Base-by-base conservation (phyloP, 805 yeast species). In the Kazachstania psychrophila region DNA sequence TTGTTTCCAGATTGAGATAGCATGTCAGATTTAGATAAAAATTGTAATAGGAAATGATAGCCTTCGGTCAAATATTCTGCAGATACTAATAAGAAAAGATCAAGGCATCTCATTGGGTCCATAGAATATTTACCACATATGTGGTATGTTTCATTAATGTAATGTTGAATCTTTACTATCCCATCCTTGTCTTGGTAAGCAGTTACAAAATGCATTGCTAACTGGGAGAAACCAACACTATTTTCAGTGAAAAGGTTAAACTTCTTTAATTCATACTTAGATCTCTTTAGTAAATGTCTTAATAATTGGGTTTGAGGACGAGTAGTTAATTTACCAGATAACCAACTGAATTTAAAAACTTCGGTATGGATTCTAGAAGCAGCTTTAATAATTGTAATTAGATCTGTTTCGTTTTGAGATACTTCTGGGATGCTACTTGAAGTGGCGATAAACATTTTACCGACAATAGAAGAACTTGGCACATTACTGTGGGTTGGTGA, bases 161-260 rank as follows among this genome's bases (percentile, higher is more conserved):
- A 67, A 35, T 64, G 66, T 1, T 62, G 58, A 0, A 74, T 59
- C 46, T 72, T 69, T 28, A 49, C 60, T 3, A 48, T 43, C 6
- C 70, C 56, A 38, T 70, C 68, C 3, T 62, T 60, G 23, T 67
- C 64, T 18, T 51, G 47, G 36, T 71, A 60, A 1, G 75, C 65
- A 2, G 58, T 43, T 37, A 62, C 55, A 10, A 80, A 43, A 33
- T 77, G 73, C 2, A 68, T 67, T 1, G 76, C 54, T 23, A 83
- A 61, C 46, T 75, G 77, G 10, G 94, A 58, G 57, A 74, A 87
- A 1, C 96, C 96, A 51, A 80, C 86, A 17, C 76, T 64, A 42
- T 81, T 81, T 55, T 88, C 95, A 34, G 76, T 73, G 6, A 84
- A 48, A 13, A 86, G 61, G 40, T 82, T 80, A 60, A 65, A 85